Evolutionary conservation across 352 stramenopile species (phyloP), one percentile per base, ranked within the genome.

Genomic region (Phytophthora litchii): DNA sequence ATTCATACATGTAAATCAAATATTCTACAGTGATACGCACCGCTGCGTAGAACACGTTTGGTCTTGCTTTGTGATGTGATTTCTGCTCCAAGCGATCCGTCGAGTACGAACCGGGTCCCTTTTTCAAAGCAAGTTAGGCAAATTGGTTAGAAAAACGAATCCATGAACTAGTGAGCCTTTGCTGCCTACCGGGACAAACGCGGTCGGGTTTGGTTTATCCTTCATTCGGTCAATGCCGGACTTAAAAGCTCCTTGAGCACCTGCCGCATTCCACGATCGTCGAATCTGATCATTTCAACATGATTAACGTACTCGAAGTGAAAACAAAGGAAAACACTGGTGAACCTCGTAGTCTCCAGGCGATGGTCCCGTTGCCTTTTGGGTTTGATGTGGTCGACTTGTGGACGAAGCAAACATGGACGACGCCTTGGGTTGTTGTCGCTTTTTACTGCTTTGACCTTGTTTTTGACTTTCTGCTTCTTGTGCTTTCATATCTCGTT

Each of bases 271-370:
- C 84, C 81, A 93, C 3, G 78, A 87, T 20, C 67, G 62, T 55
- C 75, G 68, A 23, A 88, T 80, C 81, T 92, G 58, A 31, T 14
- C 8, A 31, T n/a, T n/a, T 37, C 29, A 36, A n/a, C 19, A 42
- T 4, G 29, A 34, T 34, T 34, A 34, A 7, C n/a, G 29, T 34
- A 1, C 29, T 17, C 3, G 21, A 40, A 37, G 27, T 0, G 35
- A 13, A 16, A 29, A 10, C 3, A 17, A 29, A 47, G 6, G 21
- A 19, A 31, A 16, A 4, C 20, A 34, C 14, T 25, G 13, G 13
- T 13, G 19, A 31, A 87, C 83, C 71, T 92, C 79, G 31, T 93
- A 93, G 58, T 89, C 84, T 1, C 84, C 84, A 14, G 81, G 81
- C 0, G 80, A 90, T 1, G 81, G 81, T 0, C 67, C 72, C 0